Evolutionary conservation across 2,329 filamentous ascomycete genomes (phyloP), one percentile per base, ranked within the genome.

Genomic region (Botryosphaeria dothidea): DNA sequence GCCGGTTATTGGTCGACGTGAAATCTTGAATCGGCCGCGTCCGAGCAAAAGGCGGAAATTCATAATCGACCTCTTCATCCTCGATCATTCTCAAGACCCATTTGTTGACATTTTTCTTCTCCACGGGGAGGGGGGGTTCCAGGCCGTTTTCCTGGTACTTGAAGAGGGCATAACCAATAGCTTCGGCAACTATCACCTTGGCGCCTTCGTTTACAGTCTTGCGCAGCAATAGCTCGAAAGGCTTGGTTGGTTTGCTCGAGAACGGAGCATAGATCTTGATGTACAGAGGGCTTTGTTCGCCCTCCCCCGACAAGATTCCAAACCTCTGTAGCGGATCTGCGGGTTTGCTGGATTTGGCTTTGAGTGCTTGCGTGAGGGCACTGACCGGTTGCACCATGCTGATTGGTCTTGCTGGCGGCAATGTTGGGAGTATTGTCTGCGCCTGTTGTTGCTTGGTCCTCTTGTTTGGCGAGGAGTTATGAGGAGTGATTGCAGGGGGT

Each of bases 11-110:
- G 67, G 90, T 91, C 6, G 85, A 88, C 0, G 91, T 92, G 71
- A 94, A 95, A 21, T 92, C 88, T 5, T 86, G 86, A n/a, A 95
- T 83, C 2, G 88, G 85, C 71, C 90, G 90, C 23, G 86, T 92
- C 38, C 92, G 85, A 65, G 91, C 89, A 45, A 95, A 82, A 0
- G 92, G 88, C 34, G 91, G 91, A 68, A 95, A 95, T 72, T 95
- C 92, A 68, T 92, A 90, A 69, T 96, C 92, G 1, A 94, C 88
- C 72, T 95, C 92, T 56, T 90, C 92, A 64, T 92, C 91, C 73
- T 95, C 87, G 8, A 93, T 91, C 88, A 96, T 93, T 45, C 91
- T 86, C 64, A 96, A 79, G 25, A 88, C 92, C 90, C 91, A 95
- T 81, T 88, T 88, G 72, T 94, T 94, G 70, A 93, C 89, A 70